phyloP scores from a whole-genome alignment of 139 green algal species.

The Tetratostichococcus sp. region DNA sequence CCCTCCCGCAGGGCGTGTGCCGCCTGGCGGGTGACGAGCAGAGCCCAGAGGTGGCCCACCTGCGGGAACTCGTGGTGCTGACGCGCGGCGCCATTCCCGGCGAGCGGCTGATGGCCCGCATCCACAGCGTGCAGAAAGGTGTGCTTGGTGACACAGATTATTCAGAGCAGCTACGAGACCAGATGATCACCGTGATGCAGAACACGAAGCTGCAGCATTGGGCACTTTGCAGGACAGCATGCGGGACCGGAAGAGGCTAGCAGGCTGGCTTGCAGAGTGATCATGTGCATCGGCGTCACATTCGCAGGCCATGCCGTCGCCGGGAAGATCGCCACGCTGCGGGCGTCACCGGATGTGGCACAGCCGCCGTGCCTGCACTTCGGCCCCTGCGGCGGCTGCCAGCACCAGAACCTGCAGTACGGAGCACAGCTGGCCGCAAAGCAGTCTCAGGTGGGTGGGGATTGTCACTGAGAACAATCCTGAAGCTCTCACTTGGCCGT shows the following conservation, averaged over 20 bases:
- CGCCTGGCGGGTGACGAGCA: constrained; percentile 14
- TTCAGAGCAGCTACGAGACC: too few species aligned
- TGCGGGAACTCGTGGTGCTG: constrained; percentile 58
- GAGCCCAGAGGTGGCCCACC: not conserved
- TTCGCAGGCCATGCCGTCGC: constrained; percentile 37
- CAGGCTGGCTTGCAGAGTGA: too few species aligned
- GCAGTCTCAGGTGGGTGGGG: constrained; percentile 31
- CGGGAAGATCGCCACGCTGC: constrained; percentile 48
- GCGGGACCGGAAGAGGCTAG: too few species aligned
- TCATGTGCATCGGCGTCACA: not conserved
- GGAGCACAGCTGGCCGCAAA: constrained; percentile 68
- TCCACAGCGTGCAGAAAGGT: constrained; percentile 33
- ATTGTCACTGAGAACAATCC: too few species aligned
- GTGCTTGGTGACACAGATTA: too few species aligned
- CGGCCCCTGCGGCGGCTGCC: constrained; percentile 75
- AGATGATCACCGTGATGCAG: too few species aligned
- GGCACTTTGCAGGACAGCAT: too few species aligned
- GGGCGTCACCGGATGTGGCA: constrained; percentile 28
- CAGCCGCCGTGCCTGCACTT: constrained; percentile 62
- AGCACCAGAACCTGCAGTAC: constrained; percentile 75
- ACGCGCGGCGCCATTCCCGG: constrained; percentile 64
- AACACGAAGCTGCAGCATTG: too few species aligned
- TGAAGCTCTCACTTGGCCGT: too few species aligned
- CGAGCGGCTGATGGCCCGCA: constrained; percentile 49
- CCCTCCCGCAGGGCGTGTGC: constrained; percentile 51